Evolutionary conservation across 306 rosid species (phyloP), one percentile per base, ranked within the genome.

Genomic region (Vigna radiata): DNA sequence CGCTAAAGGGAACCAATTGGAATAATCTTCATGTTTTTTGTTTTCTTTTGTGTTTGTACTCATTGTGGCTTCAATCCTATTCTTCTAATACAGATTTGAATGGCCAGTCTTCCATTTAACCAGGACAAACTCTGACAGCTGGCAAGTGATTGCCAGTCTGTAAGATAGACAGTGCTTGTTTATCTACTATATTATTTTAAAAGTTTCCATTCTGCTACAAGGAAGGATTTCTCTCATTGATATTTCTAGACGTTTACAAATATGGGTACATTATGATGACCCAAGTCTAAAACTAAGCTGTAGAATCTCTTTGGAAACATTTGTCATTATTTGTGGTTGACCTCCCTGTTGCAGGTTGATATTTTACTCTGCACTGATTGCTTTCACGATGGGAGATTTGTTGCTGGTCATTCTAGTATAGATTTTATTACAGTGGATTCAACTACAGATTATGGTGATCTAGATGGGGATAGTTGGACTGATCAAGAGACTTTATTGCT

Each of bases 321-420:
- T 60, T 60, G 44, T 29, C 67, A 25, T 60, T 60, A 60, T 13
- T 60, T 60, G 19, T 59, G 29, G 41, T 59, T 58, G 18, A 1
- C 41, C 31, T 27, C 41, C 36, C 65, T 59, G 18, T 59, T 59
- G 7, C 65, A 59, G 65, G 65, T 27, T 59, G 65, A 59, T 13
- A 14, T 21, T 59, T 59, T 59, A 59, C 65, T 59, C 65, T 59
- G 65, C 39, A 5, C 65, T 59, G 65, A 59, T 27, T 59, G 65
- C 39, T 59, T 59, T 59, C 65, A 59, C 2, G 65, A 59, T 13
- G 65, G 65, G 39, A 59, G 65, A 27, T 59, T 59, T 25, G 65
- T 59, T 8, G 2, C 65, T 14, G 65, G 65, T 25, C 65, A 59
- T 59, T 59, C 65, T 59, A 27, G 65, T 27, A 25, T 59, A 59